A percentile compares a stretch with the other conserved stretches of the same genome.
phyloP scores from a whole-genome alignment of 306 rosid species.

The Corylus heterophylla region DNA sequence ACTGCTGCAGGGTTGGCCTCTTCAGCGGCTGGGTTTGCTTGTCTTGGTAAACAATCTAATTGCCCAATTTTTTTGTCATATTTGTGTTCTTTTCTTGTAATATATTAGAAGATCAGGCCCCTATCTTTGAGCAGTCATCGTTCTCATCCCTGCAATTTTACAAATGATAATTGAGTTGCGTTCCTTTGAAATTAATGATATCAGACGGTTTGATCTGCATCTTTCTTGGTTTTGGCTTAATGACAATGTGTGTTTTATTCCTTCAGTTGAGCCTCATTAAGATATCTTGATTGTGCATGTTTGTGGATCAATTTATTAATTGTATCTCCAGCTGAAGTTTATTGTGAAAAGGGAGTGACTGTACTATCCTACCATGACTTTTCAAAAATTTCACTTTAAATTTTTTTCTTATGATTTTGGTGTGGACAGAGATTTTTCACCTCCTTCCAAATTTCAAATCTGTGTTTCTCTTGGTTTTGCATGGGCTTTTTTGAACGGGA shows the following conservation, averaged over 20 bases:
- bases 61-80: background rate
- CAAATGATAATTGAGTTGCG: background rate
- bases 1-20: constrained; percentile 99
- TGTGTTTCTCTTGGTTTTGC: background rate
- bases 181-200: background rate
- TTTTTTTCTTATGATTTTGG: background rate
- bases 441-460: background rate
- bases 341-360: background rate
- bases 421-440: background rate
- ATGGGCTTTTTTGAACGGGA: background rate
- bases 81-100: background rate
- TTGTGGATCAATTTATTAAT: background rate
- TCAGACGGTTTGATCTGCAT: background rate
- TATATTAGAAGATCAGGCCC: background rate
- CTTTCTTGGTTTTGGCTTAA: background rate
- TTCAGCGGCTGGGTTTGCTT: constrained; percentile 97
- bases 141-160: background rate
- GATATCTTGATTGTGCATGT: background rate
- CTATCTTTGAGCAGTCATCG: background rate
- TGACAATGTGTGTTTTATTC: background rate
- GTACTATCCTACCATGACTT: background rate
- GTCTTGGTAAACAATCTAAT: constrained; percentile 63
- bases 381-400: background rate
- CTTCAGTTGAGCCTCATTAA: background rate
- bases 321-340: background rate